A percentile compares a stretch with the other conserved stretches of the same genome.
Conservation (phyloP, 192 early-diverging fungal species). For the Lobosporangium transversale region DNA sequence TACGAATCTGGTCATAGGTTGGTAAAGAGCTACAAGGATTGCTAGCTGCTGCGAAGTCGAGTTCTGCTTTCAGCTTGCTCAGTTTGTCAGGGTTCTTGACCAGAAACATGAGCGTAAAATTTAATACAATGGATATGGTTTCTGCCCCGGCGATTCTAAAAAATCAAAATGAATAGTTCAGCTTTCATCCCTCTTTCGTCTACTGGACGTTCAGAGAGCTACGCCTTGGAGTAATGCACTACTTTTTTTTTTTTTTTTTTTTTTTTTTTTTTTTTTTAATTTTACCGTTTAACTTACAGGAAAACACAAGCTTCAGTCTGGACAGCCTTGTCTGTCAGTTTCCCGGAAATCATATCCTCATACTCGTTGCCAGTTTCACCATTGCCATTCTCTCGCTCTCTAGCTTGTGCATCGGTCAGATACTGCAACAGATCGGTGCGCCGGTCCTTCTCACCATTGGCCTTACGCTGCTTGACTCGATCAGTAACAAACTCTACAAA, state of each 20-base stretch:
- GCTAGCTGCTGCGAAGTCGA: conserved; percentile 29
- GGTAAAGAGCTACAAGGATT: conserved; percentile 19
- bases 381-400: conserved; percentile 25
- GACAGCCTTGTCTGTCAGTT: conserved; percentile 34
- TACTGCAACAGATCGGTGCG: conserved; percentile 28
- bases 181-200: too few species aligned
- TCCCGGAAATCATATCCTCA: conserved; percentile 34
- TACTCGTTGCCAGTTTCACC: conserved; percentile 35
- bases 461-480: too few species aligned
- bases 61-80: conserved; percentile 22
- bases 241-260: too few species aligned
- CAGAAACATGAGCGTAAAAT: conserved; percentile 37
- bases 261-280: too few species aligned
- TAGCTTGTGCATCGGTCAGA: conserved; percentile 35
- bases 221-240: too few species aligned
- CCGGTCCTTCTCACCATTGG: conserved; percentile 19
- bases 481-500: conserved; percentile 26
- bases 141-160: conserved; percentile 53
- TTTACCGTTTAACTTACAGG: conserved; percentile 17
- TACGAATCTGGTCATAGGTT: conserved; percentile 53
- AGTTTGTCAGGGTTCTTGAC: conserved; percentile 35
- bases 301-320: conserved; percentile 45
- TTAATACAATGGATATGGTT: conserved; percentile 26
- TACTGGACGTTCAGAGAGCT: too few species aligned
- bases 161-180: too few species aligned